Evolutionary conservation across 805 yeast species (phyloP).

Genomic region (Pichia paraexigua): DNA sequence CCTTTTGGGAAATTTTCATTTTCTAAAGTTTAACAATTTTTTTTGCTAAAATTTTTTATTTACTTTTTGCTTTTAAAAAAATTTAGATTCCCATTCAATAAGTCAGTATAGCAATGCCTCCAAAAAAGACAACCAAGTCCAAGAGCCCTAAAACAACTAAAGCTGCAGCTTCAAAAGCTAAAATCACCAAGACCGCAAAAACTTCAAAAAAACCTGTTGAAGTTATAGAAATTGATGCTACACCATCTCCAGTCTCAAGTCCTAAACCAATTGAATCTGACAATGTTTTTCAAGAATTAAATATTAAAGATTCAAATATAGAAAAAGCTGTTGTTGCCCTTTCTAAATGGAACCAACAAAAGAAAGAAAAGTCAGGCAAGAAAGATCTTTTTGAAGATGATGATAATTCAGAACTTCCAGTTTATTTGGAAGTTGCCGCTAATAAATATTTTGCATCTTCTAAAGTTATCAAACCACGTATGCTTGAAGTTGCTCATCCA

Average conservation of each 20-base stretch:
- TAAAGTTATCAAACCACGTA: conserved; percentile 48
- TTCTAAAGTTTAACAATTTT: background rate
- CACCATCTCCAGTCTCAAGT: background rate
- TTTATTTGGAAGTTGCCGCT: conserved; percentile 57
- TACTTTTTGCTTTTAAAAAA: background rate
- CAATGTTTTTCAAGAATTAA: conserved; percentile 1
- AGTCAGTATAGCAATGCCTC: background rate
- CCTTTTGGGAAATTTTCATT: background rate
- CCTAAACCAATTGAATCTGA: background rate
- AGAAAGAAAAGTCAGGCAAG: conserved; percentile 16
- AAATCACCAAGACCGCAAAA: background rate
- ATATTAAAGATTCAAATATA: conserved; percentile 26
- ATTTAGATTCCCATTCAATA: background rate
- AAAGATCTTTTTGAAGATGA: conserved; percentile 56
- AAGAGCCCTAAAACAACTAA: background rate
- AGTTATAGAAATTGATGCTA: background rate
- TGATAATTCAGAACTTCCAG: conserved; percentile 40
- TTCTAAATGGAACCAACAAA: conserved; percentile 43
- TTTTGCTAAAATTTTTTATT: background rate
- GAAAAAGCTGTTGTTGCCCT: conserved; percentile 58
- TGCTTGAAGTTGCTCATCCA: conserved; percentile 40
- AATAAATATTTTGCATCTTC: conserved; percentile 57
- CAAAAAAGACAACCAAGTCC: background rate
- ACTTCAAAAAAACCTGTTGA: background rate
- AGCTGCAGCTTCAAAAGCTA: background rate